Percentiles rank a stretch among this genome's conserved stretches.
Evolutionary conservation across 306 rosid species (phyloP).

Genomic region (Cucumis cinereus): DNA sequence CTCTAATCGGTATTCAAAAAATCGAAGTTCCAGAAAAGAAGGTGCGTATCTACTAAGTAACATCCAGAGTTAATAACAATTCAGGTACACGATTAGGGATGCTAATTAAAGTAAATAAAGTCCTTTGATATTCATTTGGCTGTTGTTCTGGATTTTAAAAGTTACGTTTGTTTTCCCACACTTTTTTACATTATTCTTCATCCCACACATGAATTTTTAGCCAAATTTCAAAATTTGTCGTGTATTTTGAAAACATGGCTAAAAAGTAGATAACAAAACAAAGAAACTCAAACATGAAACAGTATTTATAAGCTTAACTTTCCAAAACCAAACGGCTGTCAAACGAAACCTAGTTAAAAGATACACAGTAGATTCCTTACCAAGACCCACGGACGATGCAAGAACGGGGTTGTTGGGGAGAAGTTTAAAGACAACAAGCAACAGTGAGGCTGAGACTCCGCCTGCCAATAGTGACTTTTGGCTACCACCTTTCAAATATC

Average conservation of each 20-base stretch:
- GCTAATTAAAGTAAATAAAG: background rate
- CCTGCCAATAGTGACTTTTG: conserved; percentile 88
- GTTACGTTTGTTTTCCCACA: background rate
- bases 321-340: background rate
- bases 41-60: background rate
- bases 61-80: background rate
- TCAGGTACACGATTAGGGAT: background rate
- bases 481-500: conserved; percentile 92
- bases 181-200: background rate
- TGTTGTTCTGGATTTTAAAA: too few relatives aligned
- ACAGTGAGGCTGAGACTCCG: conserved; percentile 51
- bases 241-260: background rate
- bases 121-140: background rate
- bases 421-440: conserved; percentile 46
- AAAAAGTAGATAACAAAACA: background rate
- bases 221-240: background rate
- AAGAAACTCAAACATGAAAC: background rate
- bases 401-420: conserved; percentile 72
- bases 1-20: background rate
- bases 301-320: background rate
- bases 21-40: background rate
- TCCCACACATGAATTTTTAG: background rate
- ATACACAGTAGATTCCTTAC: conserved; percentile 29
- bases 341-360: background rate
- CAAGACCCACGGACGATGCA: conserved; percentile 89